Base-by-base conservation (phyloP, 2,329 filamentous ascomycete genomes). In the Hypoxylon sp. region DNA sequence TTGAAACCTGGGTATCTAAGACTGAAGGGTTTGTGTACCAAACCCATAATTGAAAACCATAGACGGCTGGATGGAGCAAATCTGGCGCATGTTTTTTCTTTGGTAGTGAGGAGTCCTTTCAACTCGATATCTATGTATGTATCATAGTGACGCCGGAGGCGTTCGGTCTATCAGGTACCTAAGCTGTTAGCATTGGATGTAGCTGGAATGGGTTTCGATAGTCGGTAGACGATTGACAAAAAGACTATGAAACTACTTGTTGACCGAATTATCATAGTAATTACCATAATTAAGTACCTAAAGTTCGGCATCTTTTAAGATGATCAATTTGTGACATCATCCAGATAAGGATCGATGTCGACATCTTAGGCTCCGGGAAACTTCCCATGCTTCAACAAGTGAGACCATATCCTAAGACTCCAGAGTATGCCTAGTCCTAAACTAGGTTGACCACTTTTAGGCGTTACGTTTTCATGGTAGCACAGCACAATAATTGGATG, bases 1-100 rank as follows among this genome's bases (percentile, higher is more conserved):
- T 28, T 30, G 18, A 51, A 60, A 36, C 40, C 18, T 55, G 11
- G 18, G 49, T 14, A 56, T 16, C 8, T 28, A 57, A 30, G 45
- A 42, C 54, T 16, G 24, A 58, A 40, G 42, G 32, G 42, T 26
- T 55, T 55, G 36, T 45, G 53, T 53, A 55, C 32, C 36, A 45
- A 45, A 18, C 44, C 49, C 56, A 28, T 63, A 61, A 66, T 58
- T 53, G 51, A 64, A n/a, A 55, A 52, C 32, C 20, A 64, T 68
- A 66, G 66, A 68, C 44, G 59, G 57, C 40, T 56, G 59, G 63
- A 62, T 46, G 58, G 65, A 48, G 63, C 50, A 61, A 58, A 61
- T 63, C 56, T 65, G 60, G 64, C 61, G 58, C 54, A 65, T 55
- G 53, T 49, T 64, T 65, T 46, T 32, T 55, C 38, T 57, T 63